Base-by-base conservation (phyloP, 352 stramenopile genomes). In the Globisporangium emineosum region DNA sequence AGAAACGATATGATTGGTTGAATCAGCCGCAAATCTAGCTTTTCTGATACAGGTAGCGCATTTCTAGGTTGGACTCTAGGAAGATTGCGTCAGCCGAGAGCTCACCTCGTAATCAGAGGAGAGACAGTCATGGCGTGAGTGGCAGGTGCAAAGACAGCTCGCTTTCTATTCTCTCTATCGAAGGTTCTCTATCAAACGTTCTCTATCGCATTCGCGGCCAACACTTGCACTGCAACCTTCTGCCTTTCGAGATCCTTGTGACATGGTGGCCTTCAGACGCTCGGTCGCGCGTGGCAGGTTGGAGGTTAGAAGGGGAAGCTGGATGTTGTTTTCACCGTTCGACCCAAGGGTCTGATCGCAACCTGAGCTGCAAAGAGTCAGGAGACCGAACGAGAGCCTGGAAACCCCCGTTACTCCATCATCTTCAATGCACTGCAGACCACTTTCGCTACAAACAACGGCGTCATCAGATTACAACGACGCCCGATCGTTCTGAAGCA, bases 281-380 rank as follows among this genome's bases (percentile, higher is more conserved):
- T 43, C 9, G 37, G 37, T 43, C 13, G 13, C 8, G 15, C 3
- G 17, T 43, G 37, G 37, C 13, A n/a, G 33, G 37, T 5, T 43
- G 13, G 4, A 5, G 19, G 13, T 43, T 43, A 15, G 37, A 29
- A 23, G 45, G 29, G 45, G 21, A n/a, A n/a, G 45, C 45, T 52
- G 45, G n/a, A 25, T 52, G 45, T 52, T 52, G n/a, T n/a, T 52
- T 52, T 52, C 45, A 30, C 45, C 45, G 21, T n/a, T 52, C 19
- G n/a, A 19, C 35, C 35, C 12, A 13, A 35, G 32, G 19, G 35
- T 43, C n/a, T 3, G 45, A 52, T 15, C 21, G 45, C 21, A 21
- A 19, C 25, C 45, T 29, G 19, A 2, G 29, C 29, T 15, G 21
- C n/a, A 52, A 27, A 9, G 21, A 30, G 17, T 32, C 45, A 30